phyloP scores from a whole-genome alignment of 495 filamentous ascomycete species.

The Friedmanniomyces simplex region DNA sequence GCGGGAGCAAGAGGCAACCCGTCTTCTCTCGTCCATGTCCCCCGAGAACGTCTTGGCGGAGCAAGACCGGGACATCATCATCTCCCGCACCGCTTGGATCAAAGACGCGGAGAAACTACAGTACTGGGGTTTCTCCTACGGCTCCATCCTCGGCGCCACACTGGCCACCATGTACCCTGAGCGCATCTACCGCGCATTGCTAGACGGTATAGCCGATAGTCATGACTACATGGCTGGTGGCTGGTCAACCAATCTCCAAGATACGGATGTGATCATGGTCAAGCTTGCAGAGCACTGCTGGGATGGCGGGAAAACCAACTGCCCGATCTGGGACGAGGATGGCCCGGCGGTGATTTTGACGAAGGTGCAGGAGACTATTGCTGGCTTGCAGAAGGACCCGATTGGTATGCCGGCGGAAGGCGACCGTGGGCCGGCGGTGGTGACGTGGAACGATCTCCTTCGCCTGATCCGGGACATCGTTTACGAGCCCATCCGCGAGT shows the following conservation, averaged over 20 bases:
- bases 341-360: constrained; percentile 35
- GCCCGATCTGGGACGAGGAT: constrained; percentile 34
- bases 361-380: constrained; percentile 35
- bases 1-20: constrained; percentile 26
- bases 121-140: constrained; percentile 20
- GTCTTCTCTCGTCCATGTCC: neutral
- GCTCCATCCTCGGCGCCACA: constrained; percentile 22
- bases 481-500: constrained; percentile 50
- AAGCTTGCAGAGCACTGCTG: constrained; percentile 47
- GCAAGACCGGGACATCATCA: neutral
- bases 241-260: constrained; percentile 27
- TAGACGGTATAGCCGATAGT: constrained; percentile 44
- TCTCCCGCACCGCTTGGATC: neutral
- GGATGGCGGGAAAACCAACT: constrained; percentile 38
- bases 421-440: constrained; percentile 19
- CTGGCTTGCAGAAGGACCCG: constrained; percentile 37
- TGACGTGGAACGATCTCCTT: constrained; percentile 26
- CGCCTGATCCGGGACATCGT: constrained; percentile 36
- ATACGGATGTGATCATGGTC: constrained; percentile 22
- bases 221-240: constrained; percentile 34
- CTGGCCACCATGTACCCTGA: constrained; percentile 39
- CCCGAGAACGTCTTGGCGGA: neutral
- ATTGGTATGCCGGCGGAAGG: constrained; percentile 33
- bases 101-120: constrained; percentile 20
- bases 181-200: constrained; percentile 38